These are phyloP conservation scores for Akanthomyces muscarius DNA, from an alignment of 2,329 filamentous ascomycete species.

Conservation along the genomic window DNA sequence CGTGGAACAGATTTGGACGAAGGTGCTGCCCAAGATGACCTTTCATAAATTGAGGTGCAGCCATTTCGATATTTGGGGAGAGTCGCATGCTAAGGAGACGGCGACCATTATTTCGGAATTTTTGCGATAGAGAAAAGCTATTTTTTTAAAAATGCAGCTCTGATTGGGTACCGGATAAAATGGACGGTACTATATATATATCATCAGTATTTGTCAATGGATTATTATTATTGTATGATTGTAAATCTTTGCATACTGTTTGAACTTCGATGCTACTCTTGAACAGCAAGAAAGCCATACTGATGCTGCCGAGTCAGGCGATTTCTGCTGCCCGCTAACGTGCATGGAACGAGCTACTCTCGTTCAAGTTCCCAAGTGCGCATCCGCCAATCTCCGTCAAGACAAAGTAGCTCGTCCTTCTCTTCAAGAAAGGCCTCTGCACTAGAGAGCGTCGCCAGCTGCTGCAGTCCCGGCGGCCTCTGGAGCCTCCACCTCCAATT, in stretches of 20 bases:
- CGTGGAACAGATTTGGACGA: neutral
- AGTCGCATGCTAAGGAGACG: neutral
- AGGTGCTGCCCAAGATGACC: neutral
- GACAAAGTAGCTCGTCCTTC: conserved; percentile 1
- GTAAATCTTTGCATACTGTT: no score
- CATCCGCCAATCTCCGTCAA: conserved; percentile 9
- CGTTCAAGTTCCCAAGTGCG: conserved; percentile 3
- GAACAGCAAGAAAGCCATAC: no score
- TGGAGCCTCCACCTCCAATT: conserved; percentile 6
- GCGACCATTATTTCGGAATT: neutral
- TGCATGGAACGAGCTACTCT: neutral
- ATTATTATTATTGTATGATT: no score
- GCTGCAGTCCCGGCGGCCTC: neutral
- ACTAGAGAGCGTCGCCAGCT: neutral
- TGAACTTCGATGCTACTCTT: no score
- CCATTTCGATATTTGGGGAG: neutral
- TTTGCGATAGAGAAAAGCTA: no score
- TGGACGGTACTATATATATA: no score
- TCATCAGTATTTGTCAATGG: no score
- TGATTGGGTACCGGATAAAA: no score
- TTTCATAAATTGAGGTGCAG: neutral
- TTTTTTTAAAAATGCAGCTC: no score
- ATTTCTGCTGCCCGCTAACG: neutral
- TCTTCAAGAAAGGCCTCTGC: conserved; percentile 9
- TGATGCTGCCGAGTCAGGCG: neutral